Percentiles rank a stretch among this genome's conserved stretches.
Conservation (phyloP, 768 basidiomycete species). For the Mrakia gelida region DNA sequence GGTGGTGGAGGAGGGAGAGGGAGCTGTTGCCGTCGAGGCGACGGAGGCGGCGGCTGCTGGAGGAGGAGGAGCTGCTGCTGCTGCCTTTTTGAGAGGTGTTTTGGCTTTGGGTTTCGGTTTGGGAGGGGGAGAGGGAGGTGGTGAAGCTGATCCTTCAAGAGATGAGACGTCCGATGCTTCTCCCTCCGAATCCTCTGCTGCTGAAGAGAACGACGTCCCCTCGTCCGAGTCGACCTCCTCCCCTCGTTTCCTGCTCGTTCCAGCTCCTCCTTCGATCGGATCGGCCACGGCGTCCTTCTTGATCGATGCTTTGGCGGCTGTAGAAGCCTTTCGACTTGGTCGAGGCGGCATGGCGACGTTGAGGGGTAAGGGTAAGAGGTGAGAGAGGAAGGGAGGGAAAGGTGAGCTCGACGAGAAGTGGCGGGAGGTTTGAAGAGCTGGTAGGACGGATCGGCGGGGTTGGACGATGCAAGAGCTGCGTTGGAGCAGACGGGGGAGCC, state of each 20-base stretch:
- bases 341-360: constrained; percentile 11
- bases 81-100: not conserved
- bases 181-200: not conserved
- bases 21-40: not conserved
- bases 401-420: not conserved
- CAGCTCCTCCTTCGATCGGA: not conserved
- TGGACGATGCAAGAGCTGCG: not conserved
- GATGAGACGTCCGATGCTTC: not conserved
- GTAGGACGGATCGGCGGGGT: not conserved
- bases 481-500: not conserved
- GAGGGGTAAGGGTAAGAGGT: not conserved
- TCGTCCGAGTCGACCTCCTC: not conserved
- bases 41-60: not conserved
- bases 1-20: not conserved
- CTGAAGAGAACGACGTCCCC: not conserved
- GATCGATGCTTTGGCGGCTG: not conserved
- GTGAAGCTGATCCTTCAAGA: not conserved
- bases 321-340: constrained; percentile 1
- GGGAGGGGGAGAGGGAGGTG: not conserved
- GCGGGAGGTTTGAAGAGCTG: not conserved
- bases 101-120: constrained; percentile 1
- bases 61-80: not conserved
- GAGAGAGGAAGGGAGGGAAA: not conserved
- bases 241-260: not conserved
- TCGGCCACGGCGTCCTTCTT: not conserved